phyloP scores from a whole-genome alignment of 2,329 filamentous ascomycete genomes.

The Truncatella angustata region DNA sequence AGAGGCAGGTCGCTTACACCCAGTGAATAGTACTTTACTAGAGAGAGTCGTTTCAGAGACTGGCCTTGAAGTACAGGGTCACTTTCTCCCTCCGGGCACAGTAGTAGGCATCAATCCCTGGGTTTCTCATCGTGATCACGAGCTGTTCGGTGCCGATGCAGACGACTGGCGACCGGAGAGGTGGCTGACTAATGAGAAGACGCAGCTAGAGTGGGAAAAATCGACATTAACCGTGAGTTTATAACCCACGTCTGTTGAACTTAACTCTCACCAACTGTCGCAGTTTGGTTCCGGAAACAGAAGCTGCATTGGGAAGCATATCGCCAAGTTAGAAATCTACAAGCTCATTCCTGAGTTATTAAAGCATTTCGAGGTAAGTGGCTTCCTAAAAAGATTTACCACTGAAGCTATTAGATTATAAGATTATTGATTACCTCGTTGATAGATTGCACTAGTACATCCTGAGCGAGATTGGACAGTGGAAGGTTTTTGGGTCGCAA shows the following conservation, averaged over 20 bases:
- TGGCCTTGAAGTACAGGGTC: slow-evolving; percentile 26
- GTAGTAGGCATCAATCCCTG: slow-evolving; percentile 28
- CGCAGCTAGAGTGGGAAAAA: too few relatives aligned
- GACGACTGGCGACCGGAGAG: slow-evolving; percentile 38
- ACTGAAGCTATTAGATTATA: too few relatives aligned
- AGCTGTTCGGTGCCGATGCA: slow-evolving; percentile 36
- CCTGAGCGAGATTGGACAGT: too few relatives aligned
- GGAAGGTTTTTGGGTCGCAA: too few relatives aligned
- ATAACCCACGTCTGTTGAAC: too few relatives aligned
- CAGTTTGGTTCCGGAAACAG: not conserved
- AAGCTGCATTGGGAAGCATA: not conserved
- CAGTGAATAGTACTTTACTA: slow-evolving; percentile 36
- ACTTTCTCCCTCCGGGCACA: slow-evolving; percentile 23
- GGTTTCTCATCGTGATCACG: slow-evolving; percentile 28
- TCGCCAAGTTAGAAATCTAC: not conserved
- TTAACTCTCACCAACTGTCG: too few relatives aligned
- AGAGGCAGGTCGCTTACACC: slow-evolving; percentile 42
- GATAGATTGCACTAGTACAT: too few relatives aligned
- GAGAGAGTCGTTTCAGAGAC: slow-evolving; percentile 39
- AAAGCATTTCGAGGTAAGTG: too few relatives aligned
- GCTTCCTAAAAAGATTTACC: too few relatives aligned
- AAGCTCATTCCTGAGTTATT: not conserved
- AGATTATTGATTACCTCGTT: too few relatives aligned
- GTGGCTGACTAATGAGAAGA: slow-evolving; percentile 31
- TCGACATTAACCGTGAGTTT: too few relatives aligned